Conservation (phyloP, 345 rosid species). For the Eucalyptus brandiana region DNA sequence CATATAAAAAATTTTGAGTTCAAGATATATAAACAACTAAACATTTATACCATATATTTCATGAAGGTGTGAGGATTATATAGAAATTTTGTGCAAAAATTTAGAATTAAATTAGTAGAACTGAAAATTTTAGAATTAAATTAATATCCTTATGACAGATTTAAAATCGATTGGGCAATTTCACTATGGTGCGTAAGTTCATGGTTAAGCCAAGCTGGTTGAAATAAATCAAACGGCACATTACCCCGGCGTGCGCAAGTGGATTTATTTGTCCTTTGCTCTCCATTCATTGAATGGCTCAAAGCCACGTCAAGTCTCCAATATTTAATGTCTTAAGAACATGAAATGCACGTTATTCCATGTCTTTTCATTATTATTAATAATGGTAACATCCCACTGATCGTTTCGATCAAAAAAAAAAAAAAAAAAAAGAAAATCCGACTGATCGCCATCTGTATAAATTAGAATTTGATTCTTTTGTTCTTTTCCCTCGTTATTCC, state of each 20-base stretch:
- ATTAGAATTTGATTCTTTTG: not conserved
- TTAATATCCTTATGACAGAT: not conserved
- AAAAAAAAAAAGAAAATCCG: not conserved
- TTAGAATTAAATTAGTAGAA: not conserved
- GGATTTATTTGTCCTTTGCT: not conserved
- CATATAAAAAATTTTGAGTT: not conserved
- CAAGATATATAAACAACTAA: not conserved
- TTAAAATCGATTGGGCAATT: not conserved
- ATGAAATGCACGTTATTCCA: not conserved
- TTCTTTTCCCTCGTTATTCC: not conserved
- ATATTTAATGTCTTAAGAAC: not conserved
- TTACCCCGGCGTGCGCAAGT: not conserved
- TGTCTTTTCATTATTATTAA: not conserved
- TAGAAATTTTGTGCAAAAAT: not conserved
- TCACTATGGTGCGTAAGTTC: not conserved
- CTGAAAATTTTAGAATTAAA: not conserved
- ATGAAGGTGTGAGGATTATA: not conserved
- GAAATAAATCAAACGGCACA: not conserved
- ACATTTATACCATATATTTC: not conserved
- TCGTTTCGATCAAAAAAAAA: not conserved
- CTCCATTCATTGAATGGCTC: constrained; percentile 7
- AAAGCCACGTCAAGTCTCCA: not conserved
- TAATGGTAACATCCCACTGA: not conserved
- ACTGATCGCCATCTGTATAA: not conserved
- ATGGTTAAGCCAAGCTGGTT: not conserved